phyloP scores from a whole-genome alignment of 1,284 basidiomycete species.

The Trametes polyzona region DNA sequence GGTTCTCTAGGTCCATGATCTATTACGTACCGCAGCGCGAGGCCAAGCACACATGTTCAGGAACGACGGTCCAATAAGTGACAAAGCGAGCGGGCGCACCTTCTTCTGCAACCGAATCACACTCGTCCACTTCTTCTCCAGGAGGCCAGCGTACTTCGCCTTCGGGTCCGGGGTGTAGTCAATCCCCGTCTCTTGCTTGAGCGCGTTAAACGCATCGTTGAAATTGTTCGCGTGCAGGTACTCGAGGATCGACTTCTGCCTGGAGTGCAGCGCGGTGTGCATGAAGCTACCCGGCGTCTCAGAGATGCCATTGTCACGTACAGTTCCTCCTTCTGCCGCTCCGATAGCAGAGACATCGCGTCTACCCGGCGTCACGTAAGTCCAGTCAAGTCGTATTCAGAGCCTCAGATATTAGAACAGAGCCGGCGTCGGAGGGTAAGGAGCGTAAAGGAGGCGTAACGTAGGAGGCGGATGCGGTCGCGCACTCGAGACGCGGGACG shows the following conservation, averaged over 20 bases:
- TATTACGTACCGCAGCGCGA: constrained; percentile 29
- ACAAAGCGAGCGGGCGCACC: constrained; percentile 42
- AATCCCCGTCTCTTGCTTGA: constrained; percentile 55
- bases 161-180: constrained; percentile 46
- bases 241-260: constrained; percentile 82
- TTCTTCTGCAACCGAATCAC: constrained; percentile 84
- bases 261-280: constrained; percentile 33
- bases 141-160: constrained; percentile 67
- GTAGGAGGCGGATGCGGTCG: constrained; percentile 17
- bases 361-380: constrained; percentile 3
- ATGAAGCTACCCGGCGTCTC: constrained; percentile 17
- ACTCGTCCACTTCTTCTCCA: constrained; percentile 86
- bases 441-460: constrained; percentile 26
- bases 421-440: constrained; percentile 10
- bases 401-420: constrained; percentile 9
- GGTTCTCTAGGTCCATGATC: constrained; percentile 78
- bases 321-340: constrained; percentile 80
- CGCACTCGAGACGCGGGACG: constrained; percentile 5
- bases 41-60: background rate
- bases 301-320: constrained; percentile 40
- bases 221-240: constrained; percentile 72
- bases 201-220: constrained; percentile 61
- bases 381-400: background rate
- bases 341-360: constrained; percentile 41
- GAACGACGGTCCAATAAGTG: background rate